Evolutionary conservation across 495 filamentous ascomycete genomes (phyloP), one percentile per base, ranked within the genome.

Genomic region (Venustampulla echinocandica): DNA sequence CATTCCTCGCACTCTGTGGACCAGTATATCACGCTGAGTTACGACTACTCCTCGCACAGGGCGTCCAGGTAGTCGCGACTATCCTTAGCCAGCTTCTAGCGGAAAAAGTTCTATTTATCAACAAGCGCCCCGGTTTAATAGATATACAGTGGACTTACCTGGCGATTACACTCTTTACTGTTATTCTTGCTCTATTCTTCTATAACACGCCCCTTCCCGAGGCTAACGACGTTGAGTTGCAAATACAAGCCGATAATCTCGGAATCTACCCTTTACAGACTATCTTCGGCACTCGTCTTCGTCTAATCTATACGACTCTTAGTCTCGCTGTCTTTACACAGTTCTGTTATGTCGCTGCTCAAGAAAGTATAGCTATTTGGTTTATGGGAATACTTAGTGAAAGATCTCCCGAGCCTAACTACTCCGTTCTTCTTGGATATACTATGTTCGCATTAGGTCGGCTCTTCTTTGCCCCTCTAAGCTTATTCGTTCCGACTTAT

Each of bases 91-190:
- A 80, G 1, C 64, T 85, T 0, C 66, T 89, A 11, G 83, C 79
- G 2, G 75, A 81, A 10, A 80, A 77, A 44, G 81, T 78, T 17
- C 82, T 86, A 63, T 88, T 87, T 61, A 40, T 55, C 23, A 36
- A 45, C 33, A 56, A 62, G 3, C 22, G 41, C 2, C 33, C 33
- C 7, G 24, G 39, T 10, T 63, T 77, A 1, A 70, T 84, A 37
- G 73, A 81, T 39, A 82, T 89, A 17, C 84, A 89, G 59, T 87
- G 84, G 83, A 76, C 81, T 0, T 89, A 87, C 56, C 71, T 87
- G 0, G 81, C 74, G 39, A 79, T 86, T 40, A 82, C 82, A 2
- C 75, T 83, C 30, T 80, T 87, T 49, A 81, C 81, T 44, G 83
- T 81, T 38, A 64, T 74, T 18, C 74, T 85, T 15, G 76, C 75